Conservation (phyloP, 805 yeast species). For the Cyberlindnera mississippiensis region DNA sequence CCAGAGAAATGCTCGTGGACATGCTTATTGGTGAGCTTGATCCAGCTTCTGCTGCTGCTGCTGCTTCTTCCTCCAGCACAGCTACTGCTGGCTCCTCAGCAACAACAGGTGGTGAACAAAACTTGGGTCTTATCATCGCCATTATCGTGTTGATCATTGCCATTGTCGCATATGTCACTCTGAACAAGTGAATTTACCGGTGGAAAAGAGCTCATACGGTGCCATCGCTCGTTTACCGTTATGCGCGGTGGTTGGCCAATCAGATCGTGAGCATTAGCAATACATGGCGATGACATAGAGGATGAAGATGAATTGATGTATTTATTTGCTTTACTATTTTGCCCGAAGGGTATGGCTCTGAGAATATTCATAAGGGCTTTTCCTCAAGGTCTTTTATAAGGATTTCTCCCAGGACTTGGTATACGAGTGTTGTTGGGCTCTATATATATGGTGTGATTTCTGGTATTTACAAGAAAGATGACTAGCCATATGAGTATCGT, state of each 20-base stretch:
- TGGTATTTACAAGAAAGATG: too few species aligned
- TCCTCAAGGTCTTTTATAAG: too few species aligned
- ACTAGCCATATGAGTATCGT: too few species aligned
- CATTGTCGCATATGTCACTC: slow-evolving; percentile 19
- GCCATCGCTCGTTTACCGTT: too few species aligned
- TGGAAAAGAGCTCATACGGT: too few species aligned
- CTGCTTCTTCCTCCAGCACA: slow-evolving; percentile 17
- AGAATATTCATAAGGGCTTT: too few species aligned
- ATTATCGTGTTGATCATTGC: slow-evolving; percentile 20
- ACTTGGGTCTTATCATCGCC: slow-evolving; percentile 23
- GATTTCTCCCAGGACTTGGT: too few species aligned
- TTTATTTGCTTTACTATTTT: neutral
- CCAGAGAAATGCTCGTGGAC: slow-evolving; percentile 67
- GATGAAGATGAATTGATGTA: too few species aligned
- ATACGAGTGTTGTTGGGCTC: neutral
- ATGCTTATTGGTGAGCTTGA: slow-evolving; percentile 78
- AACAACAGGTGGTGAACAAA: slow-evolving; percentile 27
- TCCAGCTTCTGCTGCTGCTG: slow-evolving; percentile 49
- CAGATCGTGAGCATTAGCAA: slow-evolving; percentile 14
- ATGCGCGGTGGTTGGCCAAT: slow-evolving; percentile 6
- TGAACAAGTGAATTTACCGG: slow-evolving; percentile 11
- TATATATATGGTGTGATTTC: too few species aligned
- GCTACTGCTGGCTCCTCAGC: slow-evolving; percentile 24
- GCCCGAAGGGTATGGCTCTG: neutral
- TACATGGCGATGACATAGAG: neutral